phyloP scores from a whole-genome alignment of 345 rosid species.

The Rhodomyrtus tomentosa region DNA sequence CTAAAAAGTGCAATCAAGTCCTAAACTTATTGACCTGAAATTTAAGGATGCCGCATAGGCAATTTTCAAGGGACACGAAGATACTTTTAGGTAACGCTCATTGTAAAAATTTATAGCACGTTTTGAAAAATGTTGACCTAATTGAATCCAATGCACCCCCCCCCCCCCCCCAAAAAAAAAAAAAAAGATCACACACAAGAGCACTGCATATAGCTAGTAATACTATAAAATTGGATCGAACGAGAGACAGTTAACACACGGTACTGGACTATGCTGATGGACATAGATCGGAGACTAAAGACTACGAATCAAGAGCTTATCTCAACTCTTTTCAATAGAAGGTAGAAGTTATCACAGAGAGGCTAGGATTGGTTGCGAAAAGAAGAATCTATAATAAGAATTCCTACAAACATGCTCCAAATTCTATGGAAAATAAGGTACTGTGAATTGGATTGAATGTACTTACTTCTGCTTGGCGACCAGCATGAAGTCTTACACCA shows the following conservation, averaged over 20 bases:
- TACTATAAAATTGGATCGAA: background rate
- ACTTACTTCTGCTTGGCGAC: constrained; percentile 62
- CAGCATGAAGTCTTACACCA: constrained; percentile 61
- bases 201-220: background rate
- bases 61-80: background rate
- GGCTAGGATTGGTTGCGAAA: background rate
- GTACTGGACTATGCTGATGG: background rate
- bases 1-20: background rate
- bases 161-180: too few species aligned
- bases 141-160: background rate
- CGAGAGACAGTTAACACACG: background rate
- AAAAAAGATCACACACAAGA: background rate
- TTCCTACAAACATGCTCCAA: background rate
- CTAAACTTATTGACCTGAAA: background rate
- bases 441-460: background rate
- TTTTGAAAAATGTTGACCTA: background rate
- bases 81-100: background rate
- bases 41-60: background rate
- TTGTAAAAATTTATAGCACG: background rate
- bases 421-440: background rate
- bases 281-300: background rate
- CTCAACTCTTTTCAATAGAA: background rate
- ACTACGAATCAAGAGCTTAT: background rate
- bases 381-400: background rate
- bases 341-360: background rate